Evolutionary conservation across 108 stramenopile species (phyloP).

Genomic region (Pseudonitzschia delicatissima): DNA sequence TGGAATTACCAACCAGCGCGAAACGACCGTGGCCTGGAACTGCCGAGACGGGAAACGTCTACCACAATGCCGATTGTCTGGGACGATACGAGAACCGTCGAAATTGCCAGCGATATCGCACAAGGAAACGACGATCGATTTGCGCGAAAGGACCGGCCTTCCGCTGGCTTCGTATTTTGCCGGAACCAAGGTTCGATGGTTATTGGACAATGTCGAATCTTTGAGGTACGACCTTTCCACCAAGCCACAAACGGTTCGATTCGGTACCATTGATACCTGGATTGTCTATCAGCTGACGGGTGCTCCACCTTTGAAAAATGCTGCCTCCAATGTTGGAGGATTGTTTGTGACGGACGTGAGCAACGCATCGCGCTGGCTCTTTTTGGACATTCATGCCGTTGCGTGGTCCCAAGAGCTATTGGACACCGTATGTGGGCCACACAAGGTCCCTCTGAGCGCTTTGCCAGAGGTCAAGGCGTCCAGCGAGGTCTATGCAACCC

Average conservation of each 20-base stretch:
- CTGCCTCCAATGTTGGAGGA: constrained; percentile 54
- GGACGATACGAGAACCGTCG: constrained; percentile 90
- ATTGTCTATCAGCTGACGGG: constrained; percentile 84
- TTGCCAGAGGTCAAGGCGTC: constrained; percentile 71
- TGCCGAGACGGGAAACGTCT: constrained; percentile 83
- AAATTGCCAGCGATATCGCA: constrained; percentile 74
- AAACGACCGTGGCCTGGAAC: constrained; percentile 97
- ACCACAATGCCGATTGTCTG: constrained; percentile 98
- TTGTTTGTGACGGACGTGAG: constrained; percentile 90
- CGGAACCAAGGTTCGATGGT: constrained; percentile 93
- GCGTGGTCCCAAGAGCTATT: constrained; percentile 85
- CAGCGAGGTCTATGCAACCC: constrained; percentile 50
- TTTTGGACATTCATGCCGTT: constrained; percentile 84
- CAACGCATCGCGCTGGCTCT: constrained; percentile 95
- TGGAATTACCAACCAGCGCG: constrained; percentile 99
- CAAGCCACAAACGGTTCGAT: constrained; percentile 55
- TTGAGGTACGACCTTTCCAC: constrained; percentile 50
- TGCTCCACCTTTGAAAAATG: constrained; percentile 64
- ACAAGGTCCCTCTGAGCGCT: constrained; percentile 48
- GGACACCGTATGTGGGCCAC: constrained; percentile 52
- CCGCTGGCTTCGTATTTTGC: constrained; percentile 96
- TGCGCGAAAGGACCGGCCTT: constrained; percentile 89
- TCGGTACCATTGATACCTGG: constrained; percentile 98
- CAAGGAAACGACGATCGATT: constrained; percentile 62
- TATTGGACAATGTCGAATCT: constrained; percentile 85